Base-by-base conservation (phyloP, 768 basidiomycete genomes). In the Royoungia palumana region DNA sequence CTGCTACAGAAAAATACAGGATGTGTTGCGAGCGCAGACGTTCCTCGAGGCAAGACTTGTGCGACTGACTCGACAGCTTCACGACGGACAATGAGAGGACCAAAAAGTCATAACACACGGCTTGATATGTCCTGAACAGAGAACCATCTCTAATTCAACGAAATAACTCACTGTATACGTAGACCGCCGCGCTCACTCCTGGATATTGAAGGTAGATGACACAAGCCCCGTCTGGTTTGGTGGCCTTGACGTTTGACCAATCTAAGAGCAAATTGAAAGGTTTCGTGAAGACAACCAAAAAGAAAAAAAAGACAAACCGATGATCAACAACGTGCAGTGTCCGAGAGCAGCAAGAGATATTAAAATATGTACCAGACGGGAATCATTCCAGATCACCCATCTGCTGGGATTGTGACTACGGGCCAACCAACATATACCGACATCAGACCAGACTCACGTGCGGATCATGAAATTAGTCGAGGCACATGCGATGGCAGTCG, bases 71-170 rank as follows among this genome's bases (percentile, higher is more conserved):
- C 19, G 53, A 56, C 20, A 66, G 30, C 10, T 52, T 55, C 8
- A 46, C 27, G 22, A 59, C 37, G 4, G 57, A 47, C 24, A 65
- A 21, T 19, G 48, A 19, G 16, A 65, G 22, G 5, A 61, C 50
- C 5, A 61, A 10, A 27, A 63, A 24, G 37, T 66, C 59, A 22
- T 57, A 64, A 5, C 47, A 41, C 44, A 46, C 39, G 14, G 62
- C 63, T 65, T 4, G 16, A 22, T 5, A 9, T 2, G 22, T 35
- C 2, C 36, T 64, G 14, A 54, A 35, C 9, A 11, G 8, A 12
- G 19, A 10, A 0, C 11, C 5, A 6, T 10, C 9, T 30, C 21
- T 14, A 39, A 27, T 1, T 16, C 6, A 17, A 39, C 9, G 2
- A 4, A 0, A 13, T 9, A 7, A 49, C 64, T 38, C 2, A 65